Conservation (phyloP, 148 eudicot genomes). For the Fagopyrum esculentum region DNA sequence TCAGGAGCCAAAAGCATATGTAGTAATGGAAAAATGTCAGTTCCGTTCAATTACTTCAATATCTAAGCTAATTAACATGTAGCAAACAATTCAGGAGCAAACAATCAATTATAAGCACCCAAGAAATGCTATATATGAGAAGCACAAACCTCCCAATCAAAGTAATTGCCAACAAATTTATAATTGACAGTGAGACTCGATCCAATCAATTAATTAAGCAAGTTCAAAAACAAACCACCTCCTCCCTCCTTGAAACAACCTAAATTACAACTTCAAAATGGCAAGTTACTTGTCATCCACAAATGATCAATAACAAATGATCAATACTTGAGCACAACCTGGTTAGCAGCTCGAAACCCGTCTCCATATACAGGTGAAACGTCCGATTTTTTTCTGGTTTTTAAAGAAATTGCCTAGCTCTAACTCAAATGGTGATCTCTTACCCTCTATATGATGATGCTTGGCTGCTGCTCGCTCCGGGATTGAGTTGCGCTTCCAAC, state of each 20-base stretch:
- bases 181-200: neutral
- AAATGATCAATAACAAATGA: conserved; percentile 25
- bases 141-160: too few relatives aligned
- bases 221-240: neutral
- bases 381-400: conserved; percentile 78
- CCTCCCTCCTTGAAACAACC: neutral
- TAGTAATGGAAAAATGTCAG: too few relatives aligned
- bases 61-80: too few relatives aligned
- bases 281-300: conserved; percentile 56
- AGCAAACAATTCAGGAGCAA: too few relatives aligned
- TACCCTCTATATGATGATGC: conserved; percentile 26
- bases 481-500: conserved; percentile 52
- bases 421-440: conserved; percentile 60
- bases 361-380: conserved; percentile 67
- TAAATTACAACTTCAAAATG: conserved; percentile 27
- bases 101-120: too few relatives aligned
- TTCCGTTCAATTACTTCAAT: too few relatives aligned
- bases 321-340: conserved; percentile 54
- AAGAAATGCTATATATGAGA: too few relatives aligned
- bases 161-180: too few relatives aligned
- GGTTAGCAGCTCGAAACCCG: conserved; percentile 67
- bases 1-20: too few relatives aligned
- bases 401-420: conserved; percentile 68
- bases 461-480: conserved; percentile 26
- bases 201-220: neutral